Evolutionary conservation across 805 yeast genomes (phyloP), one percentile per base, ranked within the genome.

Genomic region (Saccharomycopsis sp.): DNA sequence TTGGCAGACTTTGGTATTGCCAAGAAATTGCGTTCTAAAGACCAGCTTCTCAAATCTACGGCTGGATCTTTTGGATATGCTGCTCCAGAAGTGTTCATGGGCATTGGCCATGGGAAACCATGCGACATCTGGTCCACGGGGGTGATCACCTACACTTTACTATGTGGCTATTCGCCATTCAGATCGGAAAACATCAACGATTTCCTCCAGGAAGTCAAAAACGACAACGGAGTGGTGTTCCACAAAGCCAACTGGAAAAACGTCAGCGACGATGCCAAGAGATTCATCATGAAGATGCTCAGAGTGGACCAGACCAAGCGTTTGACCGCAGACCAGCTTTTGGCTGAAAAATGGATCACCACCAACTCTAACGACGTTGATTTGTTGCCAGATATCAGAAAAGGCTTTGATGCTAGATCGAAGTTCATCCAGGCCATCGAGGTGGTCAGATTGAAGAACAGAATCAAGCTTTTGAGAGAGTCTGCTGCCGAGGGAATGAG

Each of bases 1-100:
- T 75, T 92, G 62, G 97, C 97, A 0, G 99, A 92, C 73, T 92
- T 92, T 71, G 99, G 99, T 53, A 94, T 92, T 61, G 97, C 98
- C 37, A 89, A 89, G 70, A 79, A 81, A 64, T 73, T 92, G 62
- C 75, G 77, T 59, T 70, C 76, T 12, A 78, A 82, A 2, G 79
- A 82, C 64, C 89, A 87, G 57, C 73, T 81, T 60, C 75, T 89
- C 59, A 82, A 78, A 34, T 75, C 85, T 21, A 84, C 88, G 48
- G 96, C 97, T 0, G 98, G 98, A 1, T 88, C 97, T 0, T 84
- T 89, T 71, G 98, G 99, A 1, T 92, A 92, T 70, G 97, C 96
- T 37, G 98, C 98, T 0, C 99, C 99, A 0, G 99, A 92, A 68
- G 91, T 92, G 5, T 78, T 92, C 44, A 73, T 83, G 48, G 84